Evolutionary conservation across 257 asterid species (phyloP), one percentile per base, ranked within the genome.

Genomic region (Gentiana straminea): DNA sequence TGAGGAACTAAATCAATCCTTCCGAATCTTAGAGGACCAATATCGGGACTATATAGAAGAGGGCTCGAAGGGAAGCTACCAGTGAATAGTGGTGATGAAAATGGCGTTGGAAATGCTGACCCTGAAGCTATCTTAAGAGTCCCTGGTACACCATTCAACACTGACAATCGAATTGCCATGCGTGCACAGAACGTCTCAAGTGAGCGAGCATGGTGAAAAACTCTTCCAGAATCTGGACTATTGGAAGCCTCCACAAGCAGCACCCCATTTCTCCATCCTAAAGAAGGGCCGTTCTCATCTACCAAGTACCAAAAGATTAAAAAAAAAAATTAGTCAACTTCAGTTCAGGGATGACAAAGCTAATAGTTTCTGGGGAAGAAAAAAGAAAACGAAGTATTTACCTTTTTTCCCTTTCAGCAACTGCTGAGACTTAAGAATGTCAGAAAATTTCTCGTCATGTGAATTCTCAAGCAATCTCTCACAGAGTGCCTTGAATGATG

Each of bases 61-160:
- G 97, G 95, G 67, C 82, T 85, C 33, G 99, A 83, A 33, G 95
- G 84, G 82, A 88, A 88, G 81, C 99, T 85, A 63, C 99, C 99
- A 35, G 97, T 92, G 65, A 92, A 92, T 75, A 92, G 73, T 75
- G 99, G 97, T 46, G 99, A 85, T 0, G 86, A 54, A 68, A 81
- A 91, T 39, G 95, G 93, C 47, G 95, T 81, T 32, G 84, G 91
- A 60, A 73, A 73, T 52, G 79, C 51, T 45, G 94, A 80, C 59
- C 89, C 89, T 39, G 78, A 71, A 48, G 77, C 74, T n/a, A 78
- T 71, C 77, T 77, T 85, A 54, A 70, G 54, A 72, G 76, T 69
- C 35, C 69, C 79, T 49, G 94, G 71, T 64, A 76, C 67, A 24
- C 84, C 84, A 64, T 76, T 83, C 38, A 74, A 73, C 66, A 73